These are phyloP conservation scores for Apiotrichum gracile DNA, from an alignment of 1,284 basidiomycete genomes.

Conservation along the genomic window DNA sequence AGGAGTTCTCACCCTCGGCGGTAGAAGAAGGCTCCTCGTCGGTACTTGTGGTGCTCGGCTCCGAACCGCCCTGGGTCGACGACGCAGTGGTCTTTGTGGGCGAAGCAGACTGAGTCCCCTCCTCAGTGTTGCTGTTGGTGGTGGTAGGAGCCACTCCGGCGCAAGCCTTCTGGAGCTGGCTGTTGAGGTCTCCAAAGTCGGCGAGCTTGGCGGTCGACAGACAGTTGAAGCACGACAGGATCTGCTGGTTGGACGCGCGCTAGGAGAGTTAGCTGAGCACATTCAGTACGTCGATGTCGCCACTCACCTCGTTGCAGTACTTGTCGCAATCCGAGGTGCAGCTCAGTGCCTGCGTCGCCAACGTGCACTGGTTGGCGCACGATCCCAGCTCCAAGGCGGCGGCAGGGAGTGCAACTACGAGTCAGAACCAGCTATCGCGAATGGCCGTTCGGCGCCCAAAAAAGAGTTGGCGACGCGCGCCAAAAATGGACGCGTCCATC, in stretches of 20 bases:
- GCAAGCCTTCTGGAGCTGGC: not conserved
- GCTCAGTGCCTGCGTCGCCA: not conserved
- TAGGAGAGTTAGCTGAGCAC: not conserved
- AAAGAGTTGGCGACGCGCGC: no score
- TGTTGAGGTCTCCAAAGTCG: not conserved
- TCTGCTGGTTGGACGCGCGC: not conserved
- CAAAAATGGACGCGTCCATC: no score
- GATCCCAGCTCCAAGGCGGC: not conserved
- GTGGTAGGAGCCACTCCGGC: not conserved
- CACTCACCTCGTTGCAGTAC: not conserved
- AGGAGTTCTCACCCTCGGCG: no score
- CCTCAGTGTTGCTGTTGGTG: no score
- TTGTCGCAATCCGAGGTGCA: not conserved
- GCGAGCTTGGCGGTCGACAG: not conserved
- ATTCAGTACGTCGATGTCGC: not conserved
- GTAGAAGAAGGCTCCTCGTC: no score
- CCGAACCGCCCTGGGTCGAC: no score
- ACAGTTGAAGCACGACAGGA: not conserved
- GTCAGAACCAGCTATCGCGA: not conserved
- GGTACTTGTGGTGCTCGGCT: no score
- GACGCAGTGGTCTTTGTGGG: no score
- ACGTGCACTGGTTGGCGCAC: not conserved
- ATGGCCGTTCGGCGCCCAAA: not conserved
- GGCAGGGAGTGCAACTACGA: not conserved
- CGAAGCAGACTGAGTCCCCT: no score